Conservation (phyloP, 2,329 filamentous ascomycete genomes). For the Penicillium sp. region DNA sequence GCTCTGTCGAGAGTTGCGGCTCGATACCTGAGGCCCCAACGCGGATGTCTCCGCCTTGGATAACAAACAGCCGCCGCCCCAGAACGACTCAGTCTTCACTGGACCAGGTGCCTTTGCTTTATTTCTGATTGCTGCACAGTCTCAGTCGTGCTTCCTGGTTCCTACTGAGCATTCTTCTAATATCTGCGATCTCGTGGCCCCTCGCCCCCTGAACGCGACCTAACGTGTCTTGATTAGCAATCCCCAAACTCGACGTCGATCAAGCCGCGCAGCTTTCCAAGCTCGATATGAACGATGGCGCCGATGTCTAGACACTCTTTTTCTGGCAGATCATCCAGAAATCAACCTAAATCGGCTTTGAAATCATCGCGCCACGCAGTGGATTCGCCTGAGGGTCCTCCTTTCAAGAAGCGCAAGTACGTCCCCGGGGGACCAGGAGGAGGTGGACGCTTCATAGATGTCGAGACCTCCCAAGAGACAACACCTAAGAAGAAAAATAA, state of each 20-base stretch:
- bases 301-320: constrained; percentile 30
- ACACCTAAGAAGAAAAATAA: constrained; percentile 18
- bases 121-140: neutral
- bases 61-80: constrained; percentile 16
- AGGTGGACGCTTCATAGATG: constrained; percentile 78
- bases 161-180: neutral
- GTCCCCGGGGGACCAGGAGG: constrained; percentile 83
- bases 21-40: constrained; percentile 20
- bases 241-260: constrained; percentile 13
- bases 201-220: constrained; percentile 15
- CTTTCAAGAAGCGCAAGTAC: constrained; percentile 71
- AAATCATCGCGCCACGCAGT: constrained; percentile 30
- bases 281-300: constrained; percentile 28
- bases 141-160: neutral
- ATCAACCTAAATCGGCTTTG: constrained; percentile 31
- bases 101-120: constrained; percentile 3
- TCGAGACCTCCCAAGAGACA: constrained; percentile 52
- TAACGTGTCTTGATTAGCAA: constrained; percentile 21
- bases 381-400: constrained; percentile 54
- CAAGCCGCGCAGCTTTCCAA: constrained; percentile 10
- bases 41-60: constrained; percentile 23
- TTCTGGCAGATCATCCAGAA: constrained; percentile 28
- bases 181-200: neutral
- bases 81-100: neutral
- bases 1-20: constrained; percentile 6